Evolutionary conservation across 2,329 filamentous ascomycete species (phyloP), one percentile per base, ranked within the genome.

Genomic region (Sphaerostilbella broomeana): DNA sequence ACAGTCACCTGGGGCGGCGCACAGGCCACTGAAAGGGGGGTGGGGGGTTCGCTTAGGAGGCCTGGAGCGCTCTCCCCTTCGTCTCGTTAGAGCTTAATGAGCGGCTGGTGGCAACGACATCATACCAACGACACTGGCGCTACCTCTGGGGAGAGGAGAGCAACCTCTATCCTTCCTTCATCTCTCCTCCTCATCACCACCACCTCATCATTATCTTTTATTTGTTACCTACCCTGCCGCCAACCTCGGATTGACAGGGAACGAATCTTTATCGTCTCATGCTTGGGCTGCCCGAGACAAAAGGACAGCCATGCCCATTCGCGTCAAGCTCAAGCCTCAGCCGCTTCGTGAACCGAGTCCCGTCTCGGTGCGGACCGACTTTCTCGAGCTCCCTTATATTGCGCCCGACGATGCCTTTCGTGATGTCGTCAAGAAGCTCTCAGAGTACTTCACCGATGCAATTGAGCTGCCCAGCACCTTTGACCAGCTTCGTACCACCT

Each of bases 401-500:
- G 59, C 56, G 6, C 61, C 70, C 12, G 63, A 72, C 17, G 80
- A 86, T 51, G 59, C 64, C 17, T 84, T 86, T 53, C 75, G 78
- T 31, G 67, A 70, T 11, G 67, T 86, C 13, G 74, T 84, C 40
- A 77, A 78, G 62, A 81, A 84, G 63, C 66, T 86, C 24, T 81
- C 79, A 2, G 56, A 68, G 77, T 82, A 75, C 55, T 73, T 85
- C 45, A 66, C 72, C 42, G 73, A 79, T 42, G 74, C 74, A 16
- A 70, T 87, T 40, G 69, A 72, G 36, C 63, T 79, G 31, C 81
- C 84, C 12, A 75, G 76, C 54, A 81, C 76, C 11, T 87, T 86
- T 61, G 84, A 88, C 54, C 82, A 86, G 58, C 67, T 87, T 7
- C 70, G 81, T 33, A 82, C 79, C 5, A 82, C 77, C 2, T 69